These are phyloP conservation scores for Raddia guianensis DNA, from an alignment of 176 grass and related monocot genomes.

Conservation along the genomic window DNA sequence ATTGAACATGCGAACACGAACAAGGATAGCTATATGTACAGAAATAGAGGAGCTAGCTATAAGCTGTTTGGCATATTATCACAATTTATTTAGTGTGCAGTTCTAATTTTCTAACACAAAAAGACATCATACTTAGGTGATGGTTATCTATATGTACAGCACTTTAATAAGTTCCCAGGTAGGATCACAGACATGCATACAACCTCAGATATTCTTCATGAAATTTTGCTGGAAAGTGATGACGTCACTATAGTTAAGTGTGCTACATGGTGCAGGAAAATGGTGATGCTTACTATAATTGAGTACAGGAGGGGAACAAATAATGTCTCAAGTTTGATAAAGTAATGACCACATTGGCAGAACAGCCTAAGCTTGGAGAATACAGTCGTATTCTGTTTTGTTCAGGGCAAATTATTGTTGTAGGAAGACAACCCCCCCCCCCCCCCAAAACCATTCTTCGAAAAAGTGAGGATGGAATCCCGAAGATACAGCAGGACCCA, in stretches of 20 bases:
- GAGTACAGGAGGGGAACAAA: background rate
- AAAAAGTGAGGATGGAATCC: too few species aligned
- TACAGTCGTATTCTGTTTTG: conserved; percentile 4
- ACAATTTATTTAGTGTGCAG: background rate
- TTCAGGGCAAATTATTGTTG: background rate
- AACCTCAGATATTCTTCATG: background rate
- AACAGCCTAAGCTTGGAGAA: background rate
- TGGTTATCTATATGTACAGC: background rate
- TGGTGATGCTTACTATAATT: conserved; percentile 11
- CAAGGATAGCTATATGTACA: conserved; percentile 7
- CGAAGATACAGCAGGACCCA: too few species aligned
- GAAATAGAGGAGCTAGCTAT: conserved; percentile 18
- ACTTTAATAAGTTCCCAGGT: background rate
- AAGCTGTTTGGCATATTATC: background rate
- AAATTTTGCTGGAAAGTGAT: background rate
- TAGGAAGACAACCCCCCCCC: too few species aligned
- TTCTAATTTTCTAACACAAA: background rate
- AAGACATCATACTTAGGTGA: background rate
- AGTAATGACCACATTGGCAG: background rate
- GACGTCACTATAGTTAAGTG: conserved; percentile 5
- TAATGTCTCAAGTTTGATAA: conserved; percentile 9
- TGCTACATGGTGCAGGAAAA: conserved; percentile 24
- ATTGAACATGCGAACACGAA: conserved; percentile 7
- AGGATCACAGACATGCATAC: background rate
- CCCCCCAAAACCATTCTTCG: too few species aligned